Evolutionary conservation across 2,329 filamentous ascomycete species (phyloP), one percentile per base, ranked within the genome.

Genomic region (Fusarium sp.): DNA sequence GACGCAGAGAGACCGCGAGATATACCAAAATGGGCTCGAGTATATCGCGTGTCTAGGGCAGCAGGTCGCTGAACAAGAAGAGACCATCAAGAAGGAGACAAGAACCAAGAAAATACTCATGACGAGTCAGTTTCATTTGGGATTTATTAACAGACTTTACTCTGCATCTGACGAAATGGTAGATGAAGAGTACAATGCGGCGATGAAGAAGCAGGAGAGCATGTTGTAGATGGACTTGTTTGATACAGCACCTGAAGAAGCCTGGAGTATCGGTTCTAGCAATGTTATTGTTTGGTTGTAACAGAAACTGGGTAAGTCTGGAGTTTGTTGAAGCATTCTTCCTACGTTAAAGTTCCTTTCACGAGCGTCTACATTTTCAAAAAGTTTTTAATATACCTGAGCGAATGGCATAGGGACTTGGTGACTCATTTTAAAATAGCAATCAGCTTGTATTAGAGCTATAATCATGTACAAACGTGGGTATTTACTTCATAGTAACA

Each of bases 401-500:
- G 23, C 26, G 35, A 26, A 14, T 12, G 18, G 7, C 15, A n/a
- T 13, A 44, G n/a, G 5, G 27, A n/a, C n/a, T 26, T 26, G 1
- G 20, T 18, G 15, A 12, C 13, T 41, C 18, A 30, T 44, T n/a
- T 27, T 20, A 17, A 38, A 13, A 30, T 7, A 27, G 17, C 3
- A 1, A 13, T 15, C 4, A 23, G 8, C 13, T 23, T 3, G 6
- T 6, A 38, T 20, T 32, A 20, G 5, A 40, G 18, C 13, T 32
- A 15, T 23, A n/a, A 49, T 30, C 32, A 67, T 45, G 38, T 62
- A 44, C 49, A 67, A 50, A 67, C 42, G 9, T 37, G 48, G 42
- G 56, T 56, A 67, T 67, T 23, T 38, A 46, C 64, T 56, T 50
- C 56, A 50, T 56, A 67, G 14, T 63, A 67, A 42, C 64, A 67